phyloP scores from a whole-genome alignment of 495 filamentous ascomycete species.

The Xylaria curta region DNA sequence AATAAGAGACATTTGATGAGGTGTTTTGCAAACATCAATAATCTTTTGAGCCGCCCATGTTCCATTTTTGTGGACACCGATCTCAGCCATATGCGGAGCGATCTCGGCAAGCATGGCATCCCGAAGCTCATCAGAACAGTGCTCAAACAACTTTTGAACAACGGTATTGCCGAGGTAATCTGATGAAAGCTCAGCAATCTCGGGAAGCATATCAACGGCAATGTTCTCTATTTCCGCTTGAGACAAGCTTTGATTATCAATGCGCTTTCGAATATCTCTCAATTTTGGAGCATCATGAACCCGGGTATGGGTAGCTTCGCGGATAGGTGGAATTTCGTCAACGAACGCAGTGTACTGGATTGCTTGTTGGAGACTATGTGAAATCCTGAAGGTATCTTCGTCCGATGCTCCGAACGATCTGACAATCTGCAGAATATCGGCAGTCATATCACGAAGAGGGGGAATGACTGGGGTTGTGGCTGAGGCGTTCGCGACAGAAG shows the following conservation, averaged over 20 bases:
- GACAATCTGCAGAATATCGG: slow-evolving; percentile 86
- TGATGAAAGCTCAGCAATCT: slow-evolving; percentile 91
- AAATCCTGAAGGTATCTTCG: slow-evolving; percentile 78
- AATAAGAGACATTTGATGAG: slow-evolving; percentile 82
- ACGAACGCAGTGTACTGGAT: slow-evolving; percentile 75
- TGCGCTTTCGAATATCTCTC: slow-evolving; percentile 94
- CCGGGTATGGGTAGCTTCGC: slow-evolving; percentile 87
- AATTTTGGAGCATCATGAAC: slow-evolving; percentile 95
- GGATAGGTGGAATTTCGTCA: slow-evolving; percentile 86
- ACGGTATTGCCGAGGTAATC: slow-evolving; percentile 99
- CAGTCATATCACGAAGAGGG: slow-evolving; percentile 73
- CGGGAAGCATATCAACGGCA: slow-evolving; percentile 89
- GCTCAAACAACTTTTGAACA: slow-evolving; percentile 98
- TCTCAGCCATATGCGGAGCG: slow-evolving; percentile 89
- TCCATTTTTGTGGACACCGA: slow-evolving; percentile 98
- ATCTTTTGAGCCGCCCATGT: slow-evolving; percentile 99
- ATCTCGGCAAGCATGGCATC: slow-evolving; percentile 91
- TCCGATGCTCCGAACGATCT: slow-evolving; percentile 84
- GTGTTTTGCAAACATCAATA: slow-evolving; percentile 90
- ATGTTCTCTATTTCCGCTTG: slow-evolving; percentile 89
- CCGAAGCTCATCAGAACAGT: slow-evolving; percentile 86
- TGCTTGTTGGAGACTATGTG: slow-evolving; percentile 72
- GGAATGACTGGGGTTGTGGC: slow-evolving; percentile 69
- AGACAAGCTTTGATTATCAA: slow-evolving; percentile 90
- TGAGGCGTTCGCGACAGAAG: slow-evolving; percentile 44